Evolutionary conservation across 352 stramenopile genomes (phyloP).

Genomic region (Globisporangium uncinulatum): DNA sequence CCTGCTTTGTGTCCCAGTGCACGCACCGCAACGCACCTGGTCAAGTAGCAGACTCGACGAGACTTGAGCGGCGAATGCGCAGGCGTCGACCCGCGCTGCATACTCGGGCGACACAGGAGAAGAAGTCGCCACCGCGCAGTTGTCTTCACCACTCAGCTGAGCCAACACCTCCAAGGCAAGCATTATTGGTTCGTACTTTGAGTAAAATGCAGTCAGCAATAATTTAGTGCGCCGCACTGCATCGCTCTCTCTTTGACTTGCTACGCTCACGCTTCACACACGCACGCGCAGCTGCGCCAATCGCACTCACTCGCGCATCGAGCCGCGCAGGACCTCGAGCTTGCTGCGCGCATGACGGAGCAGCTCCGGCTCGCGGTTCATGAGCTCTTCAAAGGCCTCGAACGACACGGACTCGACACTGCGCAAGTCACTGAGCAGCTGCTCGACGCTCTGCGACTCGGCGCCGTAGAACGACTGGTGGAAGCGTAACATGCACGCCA

Average conservation of each 20-base stretch:
- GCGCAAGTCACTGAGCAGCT: conserved; percentile 18
- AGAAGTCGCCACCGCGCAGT: too few species aligned
- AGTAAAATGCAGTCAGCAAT: too few species aligned
- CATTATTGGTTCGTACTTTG: too few species aligned
- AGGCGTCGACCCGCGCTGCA: conserved; percentile 6
- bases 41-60: conserved; percentile 13
- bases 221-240: not conserved
- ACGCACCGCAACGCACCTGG: conserved; percentile 5
- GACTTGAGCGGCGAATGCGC: conserved; percentile 8
- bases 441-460: conserved; percentile 19
- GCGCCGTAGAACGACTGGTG: conserved; percentile 43
- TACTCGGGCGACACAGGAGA: not conserved
- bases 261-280: too few species aligned
- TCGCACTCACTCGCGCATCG: conserved; percentile 21
- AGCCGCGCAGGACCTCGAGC: conserved; percentile 48
- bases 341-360: conserved; percentile 41
- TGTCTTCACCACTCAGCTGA: too few species aligned
- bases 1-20: too few species aligned
- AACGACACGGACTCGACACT: conserved; percentile 25
- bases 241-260: too few species aligned
- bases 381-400: conserved; percentile 34
- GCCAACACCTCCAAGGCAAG: too few species aligned
- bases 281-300: too few species aligned
- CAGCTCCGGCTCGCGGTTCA: conserved; percentile 32
- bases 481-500: conserved; percentile 48